Evolutionary conservation across 768 basidiomycete genomes (phyloP).

Genomic region (Mycena leptocephala): DNA sequence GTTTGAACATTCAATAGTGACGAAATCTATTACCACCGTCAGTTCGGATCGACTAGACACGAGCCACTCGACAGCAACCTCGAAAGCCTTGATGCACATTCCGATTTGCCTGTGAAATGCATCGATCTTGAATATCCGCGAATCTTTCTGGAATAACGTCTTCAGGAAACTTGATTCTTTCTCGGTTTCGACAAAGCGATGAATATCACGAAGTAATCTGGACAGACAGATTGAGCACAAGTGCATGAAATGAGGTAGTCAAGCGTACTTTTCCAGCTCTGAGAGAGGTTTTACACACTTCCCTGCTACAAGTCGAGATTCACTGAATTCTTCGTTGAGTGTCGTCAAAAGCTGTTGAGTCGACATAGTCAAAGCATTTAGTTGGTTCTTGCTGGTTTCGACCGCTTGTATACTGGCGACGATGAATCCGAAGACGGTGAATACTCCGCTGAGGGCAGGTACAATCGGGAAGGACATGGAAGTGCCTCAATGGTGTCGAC

Average conservation of each 20-base stretch:
- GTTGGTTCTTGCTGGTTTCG: slow-evolving; percentile 4
- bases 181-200: slow-evolving; percentile 8
- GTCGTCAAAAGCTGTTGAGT: slow-evolving; percentile 12
- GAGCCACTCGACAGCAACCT: neutral
- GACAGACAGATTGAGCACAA: neutral
- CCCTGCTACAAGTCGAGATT: neutral
- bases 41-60: no score
- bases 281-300: slow-evolving; percentile 1
- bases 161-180: slow-evolving; percentile 1
- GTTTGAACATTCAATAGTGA: slow-evolving; percentile 15
- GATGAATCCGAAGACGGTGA: neutral
- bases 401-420: neutral
- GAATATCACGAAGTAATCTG: slow-evolving; percentile 17
- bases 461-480: neutral
- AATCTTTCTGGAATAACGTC: slow-evolving; percentile 1
- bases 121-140: neutral
- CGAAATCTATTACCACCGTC: slow-evolving; percentile 10
- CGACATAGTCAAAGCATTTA: neutral
- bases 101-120: slow-evolving; percentile 5
- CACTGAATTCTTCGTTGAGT: slow-evolving; percentile 13
- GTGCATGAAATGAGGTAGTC: neutral
- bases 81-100: neutral
- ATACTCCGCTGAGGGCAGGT: neutral
- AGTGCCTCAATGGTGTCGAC: no score
- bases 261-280: slow-evolving; percentile 2